Evolutionary conservation across 345 rosid species (phyloP).

Genomic region (Populus tremula): DNA sequence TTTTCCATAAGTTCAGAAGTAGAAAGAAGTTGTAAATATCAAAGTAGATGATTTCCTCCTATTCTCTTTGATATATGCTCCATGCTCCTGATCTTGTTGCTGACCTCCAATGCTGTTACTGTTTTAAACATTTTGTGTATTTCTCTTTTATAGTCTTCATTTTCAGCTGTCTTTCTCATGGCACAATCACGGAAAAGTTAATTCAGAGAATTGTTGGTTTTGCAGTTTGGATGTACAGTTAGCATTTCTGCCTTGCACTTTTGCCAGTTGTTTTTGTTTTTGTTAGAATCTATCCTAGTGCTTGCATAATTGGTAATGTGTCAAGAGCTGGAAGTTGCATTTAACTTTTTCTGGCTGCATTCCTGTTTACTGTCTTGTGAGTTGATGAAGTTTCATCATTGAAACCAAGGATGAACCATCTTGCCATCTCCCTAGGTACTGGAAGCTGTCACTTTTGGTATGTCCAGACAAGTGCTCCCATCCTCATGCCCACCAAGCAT

Average conservation of each 20-base stretch:
- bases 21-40: neutral
- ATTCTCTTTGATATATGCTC: neutral
- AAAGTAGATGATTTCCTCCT: neutral
- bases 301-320: neutral
- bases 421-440: conserved; percentile 48
- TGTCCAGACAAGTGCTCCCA: conserved; percentile 96
- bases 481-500: conserved; percentile 93
- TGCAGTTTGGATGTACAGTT: neutral
- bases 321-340: neutral
- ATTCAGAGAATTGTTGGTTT: neutral
- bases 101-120: neutral
- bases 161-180: neutral
- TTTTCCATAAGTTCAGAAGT: neutral
- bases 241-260: neutral
- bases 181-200: neutral
- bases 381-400: neutral
- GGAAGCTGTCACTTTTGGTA: conserved; percentile 94
- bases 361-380: neutral
- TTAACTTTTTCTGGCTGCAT: neutral
- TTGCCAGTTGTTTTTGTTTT: neutral
- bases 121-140: neutral
- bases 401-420: neutral
- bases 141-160: neutral
- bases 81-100: neutral
- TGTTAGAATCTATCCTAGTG: neutral